Conservation (phyloP, 257 asterid species). For the Lycium ferocissimum region DNA sequence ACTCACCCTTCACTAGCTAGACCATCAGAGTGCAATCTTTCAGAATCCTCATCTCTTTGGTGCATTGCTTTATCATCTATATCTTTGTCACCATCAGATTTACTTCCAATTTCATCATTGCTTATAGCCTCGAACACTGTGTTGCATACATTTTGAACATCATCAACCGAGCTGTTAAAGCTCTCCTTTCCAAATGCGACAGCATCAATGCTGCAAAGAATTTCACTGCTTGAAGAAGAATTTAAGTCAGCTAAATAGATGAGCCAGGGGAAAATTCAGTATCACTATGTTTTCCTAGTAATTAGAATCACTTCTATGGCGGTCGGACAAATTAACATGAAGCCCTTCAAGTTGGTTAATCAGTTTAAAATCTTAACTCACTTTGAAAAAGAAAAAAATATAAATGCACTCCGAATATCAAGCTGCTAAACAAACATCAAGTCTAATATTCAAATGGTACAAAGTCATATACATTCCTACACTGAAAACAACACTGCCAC, state of each 20-base stretch:
- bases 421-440: slow-evolving; percentile 26
- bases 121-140: not conserved
- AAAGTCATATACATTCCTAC: not conserved
- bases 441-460: not conserved
- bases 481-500: not conserved
- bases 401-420: not conserved
- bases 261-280: slow-evolving; percentile 18
- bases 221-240: slow-evolving; percentile 17
- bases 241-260: slow-evolving; percentile 22
- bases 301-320: slow-evolving; percentile 9
- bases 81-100: not conserved
- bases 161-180: not conserved
- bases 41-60: slow-evolving; percentile 4
- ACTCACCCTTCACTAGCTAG: slow-evolving; percentile 29
- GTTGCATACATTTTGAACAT: slow-evolving; percentile 13
- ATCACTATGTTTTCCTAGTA: slow-evolving; percentile 22
- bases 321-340: not conserved
- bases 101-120: slow-evolving; percentile 22
- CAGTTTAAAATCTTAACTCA: not conserved
- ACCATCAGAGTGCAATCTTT: slow-evolving; percentile 4
- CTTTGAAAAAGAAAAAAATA: not conserved
- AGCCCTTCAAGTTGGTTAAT: slow-evolving; percentile 27
- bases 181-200: slow-evolving; percentile 24
- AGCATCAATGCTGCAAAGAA: slow-evolving; percentile 21
- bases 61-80: not conserved